Base-by-base conservation (phyloP, 345 rosid genomes). In the Dipteronia dyeriana region DNA sequence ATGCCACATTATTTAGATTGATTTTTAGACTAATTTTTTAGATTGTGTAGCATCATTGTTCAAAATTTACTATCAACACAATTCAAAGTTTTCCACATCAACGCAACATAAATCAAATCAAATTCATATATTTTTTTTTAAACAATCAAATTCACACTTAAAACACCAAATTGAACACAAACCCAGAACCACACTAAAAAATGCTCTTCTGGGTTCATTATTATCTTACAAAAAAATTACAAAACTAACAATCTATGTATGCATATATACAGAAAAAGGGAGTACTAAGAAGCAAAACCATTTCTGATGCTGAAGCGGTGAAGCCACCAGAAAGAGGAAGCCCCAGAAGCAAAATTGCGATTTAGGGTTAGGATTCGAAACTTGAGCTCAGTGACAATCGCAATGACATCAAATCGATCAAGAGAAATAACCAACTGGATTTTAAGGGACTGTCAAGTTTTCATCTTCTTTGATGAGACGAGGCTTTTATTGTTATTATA, bases 221-320 rank as follows among this genome's bases (percentile, higher is more conserved):
- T 57, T 68, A 59, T 23, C 66, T 6, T 14, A 59, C 7, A 41
- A 26, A 59, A 45, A 76, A 68, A 57, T 17, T 17, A n/a, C 49
- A 16, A 23, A 43, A 23, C 16, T 49, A 22, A 16, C 29, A 70
- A 9, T 11, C 31, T 5, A 38, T 16, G 29, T 0, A 38, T 22
- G 14, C 4, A 29, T 10, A 34, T 13, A 62, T 12, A 38, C 20
- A 23, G 6, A 64, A 22, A 49, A 51, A 49, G 74, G 56, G 62
- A 57, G 25, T 19, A n/a, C 62, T 8, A 62, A 81, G 83, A 73
- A 51, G 69, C 64, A 62, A 73, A 71, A 81, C 83, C 83, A 81
- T 81, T 73, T 67, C 69, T 3, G n/a, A 20, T 3, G 16, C 13
- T 29, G 70, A 74, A n/a, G 23, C 39, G 16, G 12, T 29, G 70